Base-by-base conservation (phyloP, 2,329 filamentous ascomycete species). In the Polychaeton citri region DNA sequence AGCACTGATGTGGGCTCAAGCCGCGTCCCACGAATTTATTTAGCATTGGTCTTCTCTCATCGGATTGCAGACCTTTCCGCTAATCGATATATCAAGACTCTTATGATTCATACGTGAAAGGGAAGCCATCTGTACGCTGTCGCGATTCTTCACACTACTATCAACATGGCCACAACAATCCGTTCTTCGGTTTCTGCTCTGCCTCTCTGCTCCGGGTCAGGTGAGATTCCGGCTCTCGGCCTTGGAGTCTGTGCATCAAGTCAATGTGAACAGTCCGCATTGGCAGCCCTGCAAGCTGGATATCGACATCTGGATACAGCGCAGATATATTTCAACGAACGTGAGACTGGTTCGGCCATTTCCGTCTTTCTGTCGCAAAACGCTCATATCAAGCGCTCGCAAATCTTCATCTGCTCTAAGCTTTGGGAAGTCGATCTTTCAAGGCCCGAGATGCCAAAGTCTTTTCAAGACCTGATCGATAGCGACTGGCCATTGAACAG, bases 161-260 rank as follows among this genome's bases (percentile, higher is more conserved):
- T n/a, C n/a, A n/a, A n/a, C n/a, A n/a, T n/a, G n/a, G n/a, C n/a
- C n/a, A n/a, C n/a, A n/a, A n/a, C n/a, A n/a, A n/a, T n/a, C n/a
- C n/a, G n/a, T n/a, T n/a, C n/a, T n/a, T n/a, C n/a, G n/a, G n/a
- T n/a, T n/a, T n/a, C n/a, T n/a, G n/a, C n/a, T n/a, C 50, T 73
- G 32, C 51, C 65, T 17, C 62, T 75, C 21, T 60, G 62, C 17
- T 67, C 68, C 35, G 65, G 64, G 35, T 41, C 50, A 17, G 55
- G 64, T 43, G 59, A 57, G 36, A 77, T 81, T 15, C 78, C 78
- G 24, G 66, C 65, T 19, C 65, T 83, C 13, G 79, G 77, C 6
- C 80, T 82, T 45, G 79, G 79, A 33, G 75, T 81, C 42, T 83
- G 79, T 58, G 69, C 68, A 39, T 74, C 76, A 3, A 48, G 64